phyloP scores from a whole-genome alignment of 2,329 filamentous ascomycete species.

The Fonsecaea erecta region DNA sequence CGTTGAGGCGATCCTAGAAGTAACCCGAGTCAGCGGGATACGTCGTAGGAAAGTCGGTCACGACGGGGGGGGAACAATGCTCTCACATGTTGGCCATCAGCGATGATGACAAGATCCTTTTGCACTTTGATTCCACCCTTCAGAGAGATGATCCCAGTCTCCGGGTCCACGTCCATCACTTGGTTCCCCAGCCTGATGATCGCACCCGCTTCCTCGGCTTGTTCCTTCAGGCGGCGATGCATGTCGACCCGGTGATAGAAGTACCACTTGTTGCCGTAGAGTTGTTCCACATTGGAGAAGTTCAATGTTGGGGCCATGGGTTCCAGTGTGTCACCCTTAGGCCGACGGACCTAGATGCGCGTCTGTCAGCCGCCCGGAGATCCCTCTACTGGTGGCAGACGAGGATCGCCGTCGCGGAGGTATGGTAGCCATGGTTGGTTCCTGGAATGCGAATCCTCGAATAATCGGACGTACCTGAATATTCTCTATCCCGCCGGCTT shows the following conservation, averaged over 20 bases:
- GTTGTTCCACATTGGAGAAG: constrained; percentile 32
- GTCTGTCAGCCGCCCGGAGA: background rate
- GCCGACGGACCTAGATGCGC: constrained; percentile 31
- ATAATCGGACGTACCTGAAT: constrained; percentile 26
- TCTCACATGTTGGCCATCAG: constrained; percentile 41
- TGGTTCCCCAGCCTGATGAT: constrained; percentile 38
- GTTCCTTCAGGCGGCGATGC: constrained; percentile 45
- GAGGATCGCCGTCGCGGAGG: background rate
- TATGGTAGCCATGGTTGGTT: background rate
- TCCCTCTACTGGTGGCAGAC: background rate
- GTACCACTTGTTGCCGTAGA: constrained; percentile 39
- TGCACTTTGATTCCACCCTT: constrained; percentile 40
- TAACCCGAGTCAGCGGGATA: constrained; percentile 19
- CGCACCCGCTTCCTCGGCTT: constrained; percentile 39
- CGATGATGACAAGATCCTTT: constrained; percentile 48
- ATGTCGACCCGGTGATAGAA: constrained; percentile 51
- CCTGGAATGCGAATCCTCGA: background rate
- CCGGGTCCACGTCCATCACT: constrained; percentile 39
- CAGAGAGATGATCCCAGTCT: constrained; percentile 39
- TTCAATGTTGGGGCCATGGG: constrained; percentile 37
- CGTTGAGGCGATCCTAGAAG: constrained; percentile 33
- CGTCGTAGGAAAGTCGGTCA: constrained; percentile 25
- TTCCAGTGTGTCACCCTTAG: constrained; percentile 37
- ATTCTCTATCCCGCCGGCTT: constrained; percentile 37
- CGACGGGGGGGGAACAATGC: constrained; percentile 34